phyloP scores from a whole-genome alignment of 768 basidiomycete genomes.

The Boletus insuetus region DNA sequence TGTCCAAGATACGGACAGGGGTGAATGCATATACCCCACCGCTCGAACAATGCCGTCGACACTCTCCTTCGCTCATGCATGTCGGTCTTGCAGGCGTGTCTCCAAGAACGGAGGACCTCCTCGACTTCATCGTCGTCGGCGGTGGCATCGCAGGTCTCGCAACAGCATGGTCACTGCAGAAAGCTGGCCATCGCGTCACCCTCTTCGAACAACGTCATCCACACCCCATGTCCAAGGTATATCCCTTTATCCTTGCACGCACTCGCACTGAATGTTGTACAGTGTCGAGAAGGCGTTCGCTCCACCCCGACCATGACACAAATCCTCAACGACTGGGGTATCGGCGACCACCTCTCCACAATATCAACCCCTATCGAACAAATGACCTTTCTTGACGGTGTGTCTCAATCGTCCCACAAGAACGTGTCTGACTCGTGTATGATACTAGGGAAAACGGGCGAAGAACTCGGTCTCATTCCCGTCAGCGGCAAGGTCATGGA shows the following conservation, averaged over 20 bases:
- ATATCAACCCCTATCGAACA: conserved; percentile 20
- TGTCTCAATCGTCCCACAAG: not conserved
- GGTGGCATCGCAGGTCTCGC: conserved; percentile 50
- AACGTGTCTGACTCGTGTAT: not conserved
- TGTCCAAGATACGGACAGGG: too few relatives aligned
- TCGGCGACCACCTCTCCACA: conserved; percentile 40
- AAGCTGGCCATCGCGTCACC: conserved; percentile 54
- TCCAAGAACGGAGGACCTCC: conserved; percentile 9
- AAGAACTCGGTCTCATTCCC: conserved; percentile 42
- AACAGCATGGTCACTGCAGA: conserved; percentile 49
- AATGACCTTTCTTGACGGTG: conserved; percentile 20
- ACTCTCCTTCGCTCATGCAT: conserved; percentile 1
- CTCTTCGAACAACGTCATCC: conserved; percentile 49
- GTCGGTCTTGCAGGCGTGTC: conserved; percentile 4
- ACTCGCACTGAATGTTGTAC: not conserved
- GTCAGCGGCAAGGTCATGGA: conserved; percentile 44
- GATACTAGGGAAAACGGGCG: conserved; percentile 41
- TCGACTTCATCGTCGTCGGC: conserved; percentile 25
- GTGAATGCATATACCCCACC: too few relatives aligned
- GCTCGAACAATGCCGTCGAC: too few relatives aligned
- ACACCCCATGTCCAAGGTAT: conserved; percentile 37
- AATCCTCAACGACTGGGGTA: conserved; percentile 52
- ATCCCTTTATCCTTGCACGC: too few relatives aligned
- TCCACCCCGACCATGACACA: conserved; percentile 59
- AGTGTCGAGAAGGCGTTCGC: conserved; percentile 39